Percentiles rank a stretch among this genome's conserved stretches.
Conservation (phyloP, 2,329 filamentous ascomycete species). For the Nemania sp. region DNA sequence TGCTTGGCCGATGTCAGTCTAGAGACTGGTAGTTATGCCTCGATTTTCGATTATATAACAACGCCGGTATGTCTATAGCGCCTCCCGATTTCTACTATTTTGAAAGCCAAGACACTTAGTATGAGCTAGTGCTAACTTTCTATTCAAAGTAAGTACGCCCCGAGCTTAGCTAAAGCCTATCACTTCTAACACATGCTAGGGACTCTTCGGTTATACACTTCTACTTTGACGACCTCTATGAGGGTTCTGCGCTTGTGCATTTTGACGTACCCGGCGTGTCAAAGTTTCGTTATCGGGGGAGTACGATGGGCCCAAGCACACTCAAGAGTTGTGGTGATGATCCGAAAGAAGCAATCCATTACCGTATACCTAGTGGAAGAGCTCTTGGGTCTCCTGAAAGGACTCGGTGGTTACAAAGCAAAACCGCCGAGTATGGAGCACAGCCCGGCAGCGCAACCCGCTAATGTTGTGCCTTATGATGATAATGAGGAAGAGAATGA, state of each 20-base stretch:
- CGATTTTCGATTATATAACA: too few relatives aligned
- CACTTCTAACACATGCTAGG: background rate
- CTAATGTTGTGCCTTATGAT: too few relatives aligned
- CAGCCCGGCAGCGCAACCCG: too few relatives aligned
- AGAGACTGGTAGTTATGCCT: too few relatives aligned
- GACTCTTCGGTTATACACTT: background rate
- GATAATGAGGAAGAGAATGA: too few relatives aligned
- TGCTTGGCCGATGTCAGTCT: too few relatives aligned
- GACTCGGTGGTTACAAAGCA: background rate
- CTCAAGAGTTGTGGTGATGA: background rate
- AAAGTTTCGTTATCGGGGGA: background rate
- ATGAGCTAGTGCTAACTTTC: too few relatives aligned
- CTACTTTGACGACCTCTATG: background rate
- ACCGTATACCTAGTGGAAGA: background rate
- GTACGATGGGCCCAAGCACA: background rate
- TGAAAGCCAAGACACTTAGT: too few relatives aligned
- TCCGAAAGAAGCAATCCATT: background rate
- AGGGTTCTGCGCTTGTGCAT: background rate
- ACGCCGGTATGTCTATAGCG: too few relatives aligned
- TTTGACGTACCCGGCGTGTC: background rate
- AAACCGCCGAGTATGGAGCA: too few relatives aligned
- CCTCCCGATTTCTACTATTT: too few relatives aligned
- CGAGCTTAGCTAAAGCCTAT: background rate
- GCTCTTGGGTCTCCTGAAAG: background rate
- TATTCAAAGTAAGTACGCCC: too few relatives aligned